A percentile compares a stretch with the other conserved stretches of the same genome.
Conservation (phyloP, 2,329 filamentous ascomycete genomes). For the Clonostachys chloroleuca region DNA sequence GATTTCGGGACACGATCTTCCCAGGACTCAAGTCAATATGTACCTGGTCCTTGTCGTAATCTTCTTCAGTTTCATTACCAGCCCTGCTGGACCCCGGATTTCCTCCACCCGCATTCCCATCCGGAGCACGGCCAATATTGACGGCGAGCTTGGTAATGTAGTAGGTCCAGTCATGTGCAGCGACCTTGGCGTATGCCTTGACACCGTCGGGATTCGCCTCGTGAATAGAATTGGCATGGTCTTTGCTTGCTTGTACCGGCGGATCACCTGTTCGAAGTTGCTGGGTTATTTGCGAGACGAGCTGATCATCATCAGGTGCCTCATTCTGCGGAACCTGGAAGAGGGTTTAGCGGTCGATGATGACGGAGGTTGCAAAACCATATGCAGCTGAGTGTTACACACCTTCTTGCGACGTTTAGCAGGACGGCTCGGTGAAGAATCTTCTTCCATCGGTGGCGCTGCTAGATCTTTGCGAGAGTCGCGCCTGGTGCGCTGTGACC, state of each 20-base stretch:
- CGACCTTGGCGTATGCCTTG: conserved; percentile 77
- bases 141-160: conserved; percentile 73
- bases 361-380: conserved; percentile 1
- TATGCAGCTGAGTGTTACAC: background rate
- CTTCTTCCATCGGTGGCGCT: conserved; percentile 32
- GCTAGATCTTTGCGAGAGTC: conserved; percentile 29
- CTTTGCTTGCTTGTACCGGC: conserved; percentile 53
- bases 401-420: conserved; percentile 62
- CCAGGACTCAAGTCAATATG: conserved; percentile 87
- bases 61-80: conserved; percentile 30
- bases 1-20: conserved; percentile 75
- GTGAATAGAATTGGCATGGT: conserved; percentile 61
- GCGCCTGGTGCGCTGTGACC: conserved; percentile 28
- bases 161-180: conserved; percentile 79
- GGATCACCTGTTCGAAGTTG: conserved; percentile 34
- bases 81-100: conserved; percentile 2
- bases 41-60: conserved; percentile 48
- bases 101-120: conserved; percentile 23
- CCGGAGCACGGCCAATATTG: conserved; percentile 69
- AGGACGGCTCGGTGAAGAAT: conserved; percentile 57
- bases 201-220: conserved; percentile 58
- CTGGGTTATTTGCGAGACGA: conserved; percentile 52
- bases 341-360: conserved; percentile 25
- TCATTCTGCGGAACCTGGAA: conserved; percentile 11
- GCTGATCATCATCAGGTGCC: conserved; percentile 45